phyloP scores from a whole-genome alignment of 202 grass and related monocot species.

The Musa balbisiana region DNA sequence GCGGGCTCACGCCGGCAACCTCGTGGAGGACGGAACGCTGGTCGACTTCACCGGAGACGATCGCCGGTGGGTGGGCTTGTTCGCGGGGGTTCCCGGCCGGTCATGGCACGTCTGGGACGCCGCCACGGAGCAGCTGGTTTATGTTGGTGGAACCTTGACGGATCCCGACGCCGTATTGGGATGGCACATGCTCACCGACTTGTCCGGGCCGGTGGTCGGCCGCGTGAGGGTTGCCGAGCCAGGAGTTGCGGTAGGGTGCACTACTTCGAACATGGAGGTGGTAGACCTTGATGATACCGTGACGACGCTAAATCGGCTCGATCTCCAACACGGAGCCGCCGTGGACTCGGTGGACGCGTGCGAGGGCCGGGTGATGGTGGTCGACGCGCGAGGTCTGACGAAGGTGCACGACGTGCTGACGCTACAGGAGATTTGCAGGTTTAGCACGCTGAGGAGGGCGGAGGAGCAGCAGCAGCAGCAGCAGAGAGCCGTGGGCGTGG shows the following conservation, averaged over 20 bases:
- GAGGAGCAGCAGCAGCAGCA: not conserved
- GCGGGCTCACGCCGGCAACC: slow-evolving; percentile 1
- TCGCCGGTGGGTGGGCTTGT: slow-evolving; percentile 30
- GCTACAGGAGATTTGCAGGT: slow-evolving; percentile 28
- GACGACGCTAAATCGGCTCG: slow-evolving; percentile 7
- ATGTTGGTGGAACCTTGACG: slow-evolving; percentile 25
- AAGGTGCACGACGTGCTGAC: slow-evolving; percentile 13
- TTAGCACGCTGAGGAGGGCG: slow-evolving; percentile 11
- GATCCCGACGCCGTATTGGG: slow-evolving; percentile 26
- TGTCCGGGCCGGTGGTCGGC: slow-evolving; percentile 17
- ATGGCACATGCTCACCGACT: slow-evolving; percentile 30
- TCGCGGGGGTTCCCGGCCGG: slow-evolving; percentile 28
- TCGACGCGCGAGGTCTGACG: slow-evolving; percentile 14
- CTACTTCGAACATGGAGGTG: slow-evolving; percentile 28
- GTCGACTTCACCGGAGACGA: slow-evolving; percentile 29
- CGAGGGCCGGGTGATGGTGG: slow-evolving; percentile 15
- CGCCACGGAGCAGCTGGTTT: slow-evolving; percentile 25
- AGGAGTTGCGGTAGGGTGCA: slow-evolving; percentile 20
- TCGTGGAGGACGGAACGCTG: slow-evolving; percentile 28
- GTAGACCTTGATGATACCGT: slow-evolving; percentile 19
- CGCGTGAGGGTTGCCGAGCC: slow-evolving; percentile 17
- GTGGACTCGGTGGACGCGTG: slow-evolving; percentile 22
- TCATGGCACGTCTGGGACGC: slow-evolving; percentile 36
- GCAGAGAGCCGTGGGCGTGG: not conserved
- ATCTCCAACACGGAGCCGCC: not conserved